Evolutionary conservation across 805 yeast species (phyloP), one percentile per base, ranked within the genome.

Genomic region (Huiozyma naganishii): DNA sequence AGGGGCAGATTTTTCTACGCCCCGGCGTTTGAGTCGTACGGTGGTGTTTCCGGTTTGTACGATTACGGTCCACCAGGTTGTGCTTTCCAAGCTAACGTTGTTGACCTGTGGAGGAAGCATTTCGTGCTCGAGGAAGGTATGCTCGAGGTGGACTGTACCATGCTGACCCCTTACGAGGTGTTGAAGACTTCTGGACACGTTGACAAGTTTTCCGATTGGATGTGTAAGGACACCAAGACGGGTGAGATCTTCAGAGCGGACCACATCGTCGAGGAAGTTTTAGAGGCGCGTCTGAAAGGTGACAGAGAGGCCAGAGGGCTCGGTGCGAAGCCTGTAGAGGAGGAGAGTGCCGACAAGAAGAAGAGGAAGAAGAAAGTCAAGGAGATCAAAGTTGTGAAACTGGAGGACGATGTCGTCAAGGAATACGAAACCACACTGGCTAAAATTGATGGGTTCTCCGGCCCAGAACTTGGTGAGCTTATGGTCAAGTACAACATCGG

Each of bases 61-160:
- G 99, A 92, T 66, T 92, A 89, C 63, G 99, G 99, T 70, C 99
- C 99, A 50, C 97, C 98, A 64, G 98, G 98, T 50, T 90, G 97
- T 72, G 94, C 97, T 9, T 77, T 92, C 68, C 97, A 90, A 72
- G 95, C 97, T 58, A 90, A 92, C 66, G 75, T 92, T 49, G 72
- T 92, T 49, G 99, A 94, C 61, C 74, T 77, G 41, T 92, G 98
- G 98, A 83, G 97, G 73, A 90, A 89, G 66, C 99, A 92, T 69
- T 92, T 92, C 65, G 80, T 92, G 49, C 72, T 94, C 53, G 97
- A 92, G 69, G 99, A 92, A 71, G 97, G 92, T 61, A 92, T 92
- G 97, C 76, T 89, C 61, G 99, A 92, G 69, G 97, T 92, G 49
- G 98, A 94, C 71, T 81, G 94, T 67, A 87, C 98, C 46, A 89